Evolutionary conservation across 257 asterid species (phyloP), one percentile per base, ranked within the genome.

Genomic region (Penstemon barbatus): DNA sequence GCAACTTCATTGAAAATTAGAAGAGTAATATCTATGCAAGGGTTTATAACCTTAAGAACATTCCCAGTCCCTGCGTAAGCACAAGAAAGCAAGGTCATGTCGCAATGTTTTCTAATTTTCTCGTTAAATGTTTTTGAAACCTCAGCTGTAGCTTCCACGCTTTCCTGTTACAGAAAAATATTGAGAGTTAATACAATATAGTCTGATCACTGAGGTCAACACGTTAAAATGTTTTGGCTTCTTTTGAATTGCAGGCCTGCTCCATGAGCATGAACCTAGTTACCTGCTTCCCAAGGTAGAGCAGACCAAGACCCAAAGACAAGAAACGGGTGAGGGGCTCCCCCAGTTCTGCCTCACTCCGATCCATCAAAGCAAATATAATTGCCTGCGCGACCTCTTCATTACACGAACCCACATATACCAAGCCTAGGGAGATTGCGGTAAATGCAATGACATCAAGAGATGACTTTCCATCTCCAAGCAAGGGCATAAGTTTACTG

Each of bases 11-110:
- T 40, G 63, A 45, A 5, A 13, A 37, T 15, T 42, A 65, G 6
- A 59, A 11, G 45, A 25, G 59, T 25, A 60, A 6, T 11, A 39
- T 46, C 54, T 5, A 43, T 38, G 7, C 55, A 41, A 8, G 48
- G 53, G 68, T 37, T 71, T 58, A 50, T 57, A 67, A 92, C 99
- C 97, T 94, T 91, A 40, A 91, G 87, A 58, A 94, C 99, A 73
- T 94, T 89, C 66, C 99, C 97, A 0, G 97, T 94, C 72, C 99
- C 99, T 2, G 97, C 99, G 80, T 90, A 94, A 6, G 97, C 99
- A 80, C 99, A 94, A 46, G 99, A 84, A 8, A 89, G 89, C 72
- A 94, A 80, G 63, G 93, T 91, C 91, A 89, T 91, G 74, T 89
- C 97, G 57, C 97, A 89, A 50, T 89, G 87, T 79, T 83, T 84